Evolutionary conservation across 768 basidiomycete species (phyloP).

Genomic region (Lactifluus pinguis): DNA sequence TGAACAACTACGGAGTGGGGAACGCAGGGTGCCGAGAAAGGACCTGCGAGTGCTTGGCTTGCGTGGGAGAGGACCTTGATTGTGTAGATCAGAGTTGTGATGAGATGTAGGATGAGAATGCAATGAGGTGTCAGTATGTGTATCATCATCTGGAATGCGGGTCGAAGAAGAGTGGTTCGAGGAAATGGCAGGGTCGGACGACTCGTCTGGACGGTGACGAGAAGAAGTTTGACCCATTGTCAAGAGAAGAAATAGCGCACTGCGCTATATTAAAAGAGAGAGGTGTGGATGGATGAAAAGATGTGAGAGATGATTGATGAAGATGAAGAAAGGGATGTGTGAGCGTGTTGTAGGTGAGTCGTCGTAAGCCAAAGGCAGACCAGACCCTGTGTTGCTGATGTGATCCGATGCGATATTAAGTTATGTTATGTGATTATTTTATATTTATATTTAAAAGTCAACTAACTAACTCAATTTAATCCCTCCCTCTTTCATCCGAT

Average conservation of each 20-base stretch:
- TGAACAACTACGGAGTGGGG: not conserved
- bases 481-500: constrained; percentile 85
- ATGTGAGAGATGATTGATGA: not conserved
- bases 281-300: not conserved
- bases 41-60: constrained; percentile 7
- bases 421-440: not conserved
- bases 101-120: not conserved
- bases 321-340: no score
- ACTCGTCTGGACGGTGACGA: constrained; percentile 6
- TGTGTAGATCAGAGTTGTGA: constrained; percentile 9
- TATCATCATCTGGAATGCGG: not conserved
- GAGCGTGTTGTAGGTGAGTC: no score
- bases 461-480: constrained; percentile 15
- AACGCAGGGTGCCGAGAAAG: constrained; percentile 10
- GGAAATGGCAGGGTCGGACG: not conserved
- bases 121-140: not conserved
- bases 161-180: not conserved
- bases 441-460: not conserved
- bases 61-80: constrained; percentile 3
- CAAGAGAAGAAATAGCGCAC: not conserved
- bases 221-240: constrained; percentile 10
- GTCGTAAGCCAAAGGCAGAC: no score
- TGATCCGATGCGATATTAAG: not conserved
- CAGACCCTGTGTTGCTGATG: not conserved
- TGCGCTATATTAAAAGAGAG: not conserved